Evolutionary conservation across 768 basidiomycete species (phyloP), one percentile per base, ranked within the genome.

Genomic region (Stropharia rugosoannulata): DNA sequence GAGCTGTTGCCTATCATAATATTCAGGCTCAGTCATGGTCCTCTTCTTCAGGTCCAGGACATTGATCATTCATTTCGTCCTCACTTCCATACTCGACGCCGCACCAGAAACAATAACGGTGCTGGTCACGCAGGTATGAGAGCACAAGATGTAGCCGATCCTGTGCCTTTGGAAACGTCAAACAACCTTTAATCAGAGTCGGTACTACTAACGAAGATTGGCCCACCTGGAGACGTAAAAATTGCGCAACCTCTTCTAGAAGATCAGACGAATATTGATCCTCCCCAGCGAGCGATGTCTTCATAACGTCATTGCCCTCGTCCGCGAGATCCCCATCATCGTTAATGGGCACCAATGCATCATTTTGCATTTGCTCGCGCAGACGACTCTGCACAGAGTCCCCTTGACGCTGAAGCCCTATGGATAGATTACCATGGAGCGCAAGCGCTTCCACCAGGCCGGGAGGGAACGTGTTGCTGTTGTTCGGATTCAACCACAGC

Each of bases 101-200:
- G 66, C 93, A 95, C 89, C 91, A 94, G 69, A 93, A 93, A 66
- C 93, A 94, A 66, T 94, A 94, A 5, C 76, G 66, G 68, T 93
- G 83, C 57, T 75, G 79, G 38, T 81, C 76, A 22, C 93, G 87
- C 47, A 95, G 79, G 68, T 95, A 92, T 4, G 81, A 72, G 22
- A 93, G 74, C 15, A 92, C 82, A 44, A 87, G 72, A 38, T 77
- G 70, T 36, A 94, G 77, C 32, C 90, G 80, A 70, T 89, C 85
- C 59, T 79, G 78, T 58, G 89, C 83, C 93, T 95, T 49, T 42
- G 32, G 56, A 52, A 27, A 60, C 47, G 49, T 56, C 51, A 59
- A 40, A 29, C 49, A 55, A 57, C 55, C 49, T 36, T 42, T 40
- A 52, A 52, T 52, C 52, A 52, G 51, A 22, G 22, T 22, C 46